phyloP scores from a whole-genome alignment of 192 early-diverging fungal species.

The Linnemannia schmuckeri region DNA sequence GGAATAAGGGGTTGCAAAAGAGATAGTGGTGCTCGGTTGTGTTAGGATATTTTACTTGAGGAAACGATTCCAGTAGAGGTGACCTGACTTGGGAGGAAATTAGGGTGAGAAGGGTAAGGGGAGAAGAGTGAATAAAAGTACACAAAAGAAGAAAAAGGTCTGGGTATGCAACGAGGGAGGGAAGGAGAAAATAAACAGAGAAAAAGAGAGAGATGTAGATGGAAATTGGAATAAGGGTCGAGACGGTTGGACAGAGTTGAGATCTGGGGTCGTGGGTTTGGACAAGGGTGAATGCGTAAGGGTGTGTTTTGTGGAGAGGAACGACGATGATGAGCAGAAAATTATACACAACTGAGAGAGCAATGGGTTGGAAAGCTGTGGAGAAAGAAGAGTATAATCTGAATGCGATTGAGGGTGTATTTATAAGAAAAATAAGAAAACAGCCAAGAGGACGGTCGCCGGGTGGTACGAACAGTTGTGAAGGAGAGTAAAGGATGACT shows the following conservation, averaged over 20 bases:
- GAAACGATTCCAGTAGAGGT: too few relatives aligned
- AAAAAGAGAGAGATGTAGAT: background rate
- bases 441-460: background rate
- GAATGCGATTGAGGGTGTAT: background rate
- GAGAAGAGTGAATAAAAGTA: background rate
- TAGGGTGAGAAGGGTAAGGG: conserved; percentile 1
- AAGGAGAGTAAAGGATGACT: conserved; percentile 11
- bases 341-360: background rate
- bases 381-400: background rate
- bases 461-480: conserved; percentile 9
- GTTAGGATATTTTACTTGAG: background rate
- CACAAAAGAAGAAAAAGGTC: conserved; percentile 22
- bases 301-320: background rate
- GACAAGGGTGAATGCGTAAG: background rate
- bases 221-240: background rate
- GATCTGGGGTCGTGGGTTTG: background rate
- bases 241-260: background rate
- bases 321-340: background rate
- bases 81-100: too few relatives aligned
- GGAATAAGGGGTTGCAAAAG: background rate
- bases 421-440: background rate
- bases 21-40: background rate
- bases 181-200: background rate
- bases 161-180: conserved; percentile 14
- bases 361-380: background rate